Base-by-base conservation (phyloP, 1,284 basidiomycete genomes). In the Trametes versicolor region DNA sequence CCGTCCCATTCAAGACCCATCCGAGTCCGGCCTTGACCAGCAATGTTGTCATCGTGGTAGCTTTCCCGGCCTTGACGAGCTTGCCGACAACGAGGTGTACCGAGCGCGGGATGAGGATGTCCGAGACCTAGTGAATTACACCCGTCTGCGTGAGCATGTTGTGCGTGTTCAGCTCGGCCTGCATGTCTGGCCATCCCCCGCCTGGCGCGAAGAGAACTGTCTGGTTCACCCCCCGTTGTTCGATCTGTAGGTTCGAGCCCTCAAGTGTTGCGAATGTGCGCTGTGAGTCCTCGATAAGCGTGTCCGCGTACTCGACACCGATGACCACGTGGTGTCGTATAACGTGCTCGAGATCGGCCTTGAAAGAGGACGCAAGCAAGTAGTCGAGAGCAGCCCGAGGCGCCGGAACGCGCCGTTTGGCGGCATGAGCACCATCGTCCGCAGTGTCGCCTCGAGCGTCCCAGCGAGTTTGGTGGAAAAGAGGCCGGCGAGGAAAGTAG, bases 101-200 rank as follows among this genome's bases (percentile, higher is more conserved):
- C 5, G 92, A 90, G n/a, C 95, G 87, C 17, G 98, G 98, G 51
- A 99, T 86, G 71, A 97, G 84, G 39, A 99, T 87, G 75, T 97
- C 94, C 15, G 91, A 89, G 60, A 99, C 82, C 72, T 95, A 91
- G 76, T 99, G 97, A 52, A 99, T 86, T 23, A 94, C 95, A 13
- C 98, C 97, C 2, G 97, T 98, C 68, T 89, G 83, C 0, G 97
- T 97, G 59, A 95, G 85, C 41, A 89, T 81, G 75, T 99, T 88
- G 64, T 76, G 80, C 21, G 85, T 81, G 67, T 81, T 78, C 43
- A 92, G 73, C 62, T 82, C 78, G 9, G 88, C 82, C 71, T 81
- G 85, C 83, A 93, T 87, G 55, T 86, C 87, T 29, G 85, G 77
- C 92, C 92, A 92, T 13, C 93, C 93, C 43, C 91, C 92, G 72